These are phyloP conservation scores for Monilinia laxa DNA, from an alignment of 2,329 filamentous ascomycete genomes.

Conservation along the genomic window DNA sequence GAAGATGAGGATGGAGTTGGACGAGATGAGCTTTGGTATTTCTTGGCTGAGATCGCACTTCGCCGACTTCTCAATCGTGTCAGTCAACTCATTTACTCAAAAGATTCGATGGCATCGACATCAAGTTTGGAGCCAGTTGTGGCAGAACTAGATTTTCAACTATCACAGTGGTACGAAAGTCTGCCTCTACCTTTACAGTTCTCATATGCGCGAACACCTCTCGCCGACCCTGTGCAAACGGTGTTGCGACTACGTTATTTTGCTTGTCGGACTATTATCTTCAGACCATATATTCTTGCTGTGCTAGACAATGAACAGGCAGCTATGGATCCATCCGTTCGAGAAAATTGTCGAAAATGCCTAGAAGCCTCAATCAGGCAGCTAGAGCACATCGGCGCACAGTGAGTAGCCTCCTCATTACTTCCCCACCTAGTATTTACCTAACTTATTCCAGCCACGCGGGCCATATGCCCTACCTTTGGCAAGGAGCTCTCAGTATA, in stretches of 20 bases:
- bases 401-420: constrained; percentile 52
- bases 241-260: constrained; percentile 79
- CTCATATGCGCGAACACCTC: constrained; percentile 64
- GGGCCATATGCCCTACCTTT: constrained; percentile 81
- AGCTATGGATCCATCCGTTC: constrained; percentile 67
- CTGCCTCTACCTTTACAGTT: constrained; percentile 75
- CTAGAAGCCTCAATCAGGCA: constrained; percentile 78
- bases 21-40: constrained; percentile 81
- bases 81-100: constrained; percentile 76
- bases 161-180: constrained; percentile 82
- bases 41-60: constrained; percentile 78
- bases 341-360: constrained; percentile 78
- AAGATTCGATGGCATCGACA: constrained; percentile 68
- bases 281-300: constrained; percentile 77
- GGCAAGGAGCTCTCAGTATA: constrained; percentile 80
- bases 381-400: constrained; percentile 73
- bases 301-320: constrained; percentile 76
- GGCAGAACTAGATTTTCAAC: constrained; percentile 76
- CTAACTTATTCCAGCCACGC: constrained; percentile 57
- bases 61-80: constrained; percentile 74
- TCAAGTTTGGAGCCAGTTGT: constrained; percentile 75
- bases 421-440: neutral
- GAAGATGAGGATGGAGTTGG: constrained; percentile 65
- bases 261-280: constrained; percentile 83
- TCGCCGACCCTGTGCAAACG: constrained; percentile 74